A percentile compares a stretch with the other conserved stretches of the same genome.
These are phyloP conservation scores for Pseudomassariella vexata DNA, from an alignment of 2,329 filamentous ascomycete genomes.

Conservation along the genomic window DNA sequence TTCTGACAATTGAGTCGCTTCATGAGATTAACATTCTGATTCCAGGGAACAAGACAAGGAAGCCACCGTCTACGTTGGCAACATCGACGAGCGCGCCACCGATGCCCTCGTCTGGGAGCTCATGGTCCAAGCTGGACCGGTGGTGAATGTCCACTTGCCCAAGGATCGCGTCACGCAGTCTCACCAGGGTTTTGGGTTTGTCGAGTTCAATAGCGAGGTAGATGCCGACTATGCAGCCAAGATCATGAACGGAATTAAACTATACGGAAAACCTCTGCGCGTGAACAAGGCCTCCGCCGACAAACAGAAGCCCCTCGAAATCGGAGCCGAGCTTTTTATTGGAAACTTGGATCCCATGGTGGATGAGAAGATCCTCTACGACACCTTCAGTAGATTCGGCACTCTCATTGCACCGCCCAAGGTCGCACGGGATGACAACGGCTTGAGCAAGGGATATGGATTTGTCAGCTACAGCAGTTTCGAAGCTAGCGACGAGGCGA, in stretches of 20 bases:
- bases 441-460: constrained; percentile 88
- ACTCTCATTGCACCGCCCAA: constrained; percentile 80
- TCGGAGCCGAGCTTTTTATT: constrained; percentile 94
- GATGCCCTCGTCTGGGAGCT: constrained; percentile 93
- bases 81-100: constrained; percentile 92
- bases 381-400: constrained; percentile 89
- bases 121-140: constrained; percentile 95
- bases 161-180: constrained; percentile 96
- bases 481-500: constrained; percentile 86
- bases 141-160: constrained; percentile 96
- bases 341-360: constrained; percentile 93
- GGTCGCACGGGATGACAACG: constrained; percentile 83
- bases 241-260: constrained; percentile 91
- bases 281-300: constrained; percentile 92
- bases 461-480: constrained; percentile 93
- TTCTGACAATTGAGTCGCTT: too few relatives aligned
- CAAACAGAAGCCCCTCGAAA: constrained; percentile 88
- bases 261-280: constrained; percentile 90
- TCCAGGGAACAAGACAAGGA: constrained; percentile 98
- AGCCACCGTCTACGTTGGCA: constrained; percentile 95
- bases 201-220: constrained; percentile 92
- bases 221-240: constrained; percentile 96
- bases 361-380: constrained; percentile 92
- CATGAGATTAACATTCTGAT: too few relatives aligned
- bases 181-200: constrained; percentile 97